Conservation (phyloP, 306 rosid species). For the Leucaena leucocephala region DNA sequence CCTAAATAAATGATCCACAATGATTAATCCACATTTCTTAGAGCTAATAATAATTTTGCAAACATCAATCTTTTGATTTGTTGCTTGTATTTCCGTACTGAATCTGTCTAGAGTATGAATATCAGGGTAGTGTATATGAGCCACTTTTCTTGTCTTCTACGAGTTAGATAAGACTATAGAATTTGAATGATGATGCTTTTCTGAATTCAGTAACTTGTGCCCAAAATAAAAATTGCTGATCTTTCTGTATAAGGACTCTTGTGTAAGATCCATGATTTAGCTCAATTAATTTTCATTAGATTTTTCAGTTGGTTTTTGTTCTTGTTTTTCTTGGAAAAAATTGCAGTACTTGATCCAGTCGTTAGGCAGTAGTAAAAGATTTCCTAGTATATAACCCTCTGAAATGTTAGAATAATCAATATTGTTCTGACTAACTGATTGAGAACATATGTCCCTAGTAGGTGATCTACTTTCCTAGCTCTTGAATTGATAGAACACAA, state of each 20-base stretch:
- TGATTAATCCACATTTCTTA: background rate
- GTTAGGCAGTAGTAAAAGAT: background rate
- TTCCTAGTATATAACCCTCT: background rate
- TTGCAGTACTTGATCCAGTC: background rate
- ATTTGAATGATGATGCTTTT: background rate
- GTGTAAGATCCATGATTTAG: background rate
- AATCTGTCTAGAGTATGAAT: background rate
- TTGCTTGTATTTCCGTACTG: background rate
- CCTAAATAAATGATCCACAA: background rate
- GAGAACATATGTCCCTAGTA: background rate
- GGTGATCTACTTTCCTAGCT: background rate
- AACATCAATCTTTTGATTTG: background rate
- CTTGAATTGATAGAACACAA: background rate
- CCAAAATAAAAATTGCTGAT: background rate
- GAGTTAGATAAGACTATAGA: background rate
- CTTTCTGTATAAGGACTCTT: background rate
- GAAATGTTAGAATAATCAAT: constrained; percentile 6
- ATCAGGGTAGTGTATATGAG: background rate
- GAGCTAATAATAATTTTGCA: background rate
- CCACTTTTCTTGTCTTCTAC: background rate
- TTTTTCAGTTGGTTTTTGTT: background rate
- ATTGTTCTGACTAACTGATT: background rate
- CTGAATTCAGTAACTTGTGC: background rate
- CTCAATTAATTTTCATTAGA: background rate
- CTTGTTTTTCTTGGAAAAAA: background rate